phyloP scores from a whole-genome alignment of 129 eudicot species.

The Silybum marianum region DNA sequence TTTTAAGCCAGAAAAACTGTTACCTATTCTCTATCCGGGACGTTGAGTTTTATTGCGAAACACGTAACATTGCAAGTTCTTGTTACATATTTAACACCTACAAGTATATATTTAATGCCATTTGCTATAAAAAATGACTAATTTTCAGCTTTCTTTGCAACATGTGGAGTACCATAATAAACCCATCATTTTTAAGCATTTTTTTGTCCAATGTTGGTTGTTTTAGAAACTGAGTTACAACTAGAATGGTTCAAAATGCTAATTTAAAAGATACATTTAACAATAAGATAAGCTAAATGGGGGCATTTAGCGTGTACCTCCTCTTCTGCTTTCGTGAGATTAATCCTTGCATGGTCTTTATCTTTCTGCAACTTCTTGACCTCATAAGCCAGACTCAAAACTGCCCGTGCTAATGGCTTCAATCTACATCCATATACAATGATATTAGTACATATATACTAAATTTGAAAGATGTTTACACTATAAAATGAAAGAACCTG shows the following conservation, averaged over 20 bases:
- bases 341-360: conserved; percentile 58
- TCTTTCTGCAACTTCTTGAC: conserved; percentile 53
- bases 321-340: conserved; percentile 71
- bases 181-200: too few relatives aligned
- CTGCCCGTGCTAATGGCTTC: conserved; percentile 55
- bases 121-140: background rate
- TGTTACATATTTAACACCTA: background rate
- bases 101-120: background rate
- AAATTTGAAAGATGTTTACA: background rate
- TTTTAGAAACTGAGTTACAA: background rate
- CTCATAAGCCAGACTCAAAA: conserved; percentile 53
- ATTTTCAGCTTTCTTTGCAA: background rate
- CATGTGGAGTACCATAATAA: background rate
- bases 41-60: background rate
- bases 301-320: conserved; percentile 48
- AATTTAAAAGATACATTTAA: background rate
- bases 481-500: too few relatives aligned
- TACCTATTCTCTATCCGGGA: background rate
- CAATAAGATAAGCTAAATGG: background rate
- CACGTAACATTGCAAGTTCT: background rate
- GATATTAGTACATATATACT: background rate
- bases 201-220: background rate
- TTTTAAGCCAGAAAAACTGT: background rate
- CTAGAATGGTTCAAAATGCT: background rate
- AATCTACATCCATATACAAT: conserved; percentile 38